Conservation (phyloP, 1,284 basidiomycete species). For the Apiotrichum sp. region DNA sequence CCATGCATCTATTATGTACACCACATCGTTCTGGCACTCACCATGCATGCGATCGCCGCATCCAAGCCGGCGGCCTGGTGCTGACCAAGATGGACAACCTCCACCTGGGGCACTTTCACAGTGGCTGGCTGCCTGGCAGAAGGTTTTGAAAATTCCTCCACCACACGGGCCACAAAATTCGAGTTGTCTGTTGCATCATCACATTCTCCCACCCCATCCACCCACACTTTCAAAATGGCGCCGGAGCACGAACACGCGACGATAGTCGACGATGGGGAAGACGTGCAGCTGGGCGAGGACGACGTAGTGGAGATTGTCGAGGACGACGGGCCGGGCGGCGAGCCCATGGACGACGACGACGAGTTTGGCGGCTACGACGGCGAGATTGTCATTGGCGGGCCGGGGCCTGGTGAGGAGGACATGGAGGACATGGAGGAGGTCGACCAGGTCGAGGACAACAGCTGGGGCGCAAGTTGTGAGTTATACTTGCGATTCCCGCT, state of each 20-base stretch:
- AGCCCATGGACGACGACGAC: constrained; percentile 50
- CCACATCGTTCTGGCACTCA: neutral
- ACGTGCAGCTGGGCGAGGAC: constrained; percentile 40
- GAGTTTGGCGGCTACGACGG: constrained; percentile 50
- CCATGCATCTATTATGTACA: neutral
- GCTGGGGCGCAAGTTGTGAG: constrained; percentile 21
- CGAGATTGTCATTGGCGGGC: constrained; percentile 47
- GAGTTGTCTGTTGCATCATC: neutral
- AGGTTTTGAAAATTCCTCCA: constrained; percentile 6
- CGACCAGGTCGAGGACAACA: constrained; percentile 28
- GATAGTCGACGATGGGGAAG: constrained; percentile 17
- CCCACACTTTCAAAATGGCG: constrained; percentile 1
- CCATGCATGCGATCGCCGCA: neutral
- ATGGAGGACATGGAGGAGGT: constrained; percentile 15
- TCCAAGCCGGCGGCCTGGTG: neutral
- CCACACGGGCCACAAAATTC: neutral
- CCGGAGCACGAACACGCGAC: neutral
- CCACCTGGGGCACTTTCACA: neutral
- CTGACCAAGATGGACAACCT: constrained; percentile 1
- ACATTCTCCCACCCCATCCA: neutral
- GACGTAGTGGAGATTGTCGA: constrained; percentile 47
- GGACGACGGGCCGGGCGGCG: constrained; percentile 59
- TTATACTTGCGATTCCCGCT: neutral
- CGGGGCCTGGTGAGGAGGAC: constrained; percentile 28
- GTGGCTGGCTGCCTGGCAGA: neutral